Percentiles rank a stretch among this genome's conserved stretches.
Evolutionary conservation across 2,329 filamentous ascomycete species (phyloP).

Genomic region (Diaporthe sp.): DNA sequence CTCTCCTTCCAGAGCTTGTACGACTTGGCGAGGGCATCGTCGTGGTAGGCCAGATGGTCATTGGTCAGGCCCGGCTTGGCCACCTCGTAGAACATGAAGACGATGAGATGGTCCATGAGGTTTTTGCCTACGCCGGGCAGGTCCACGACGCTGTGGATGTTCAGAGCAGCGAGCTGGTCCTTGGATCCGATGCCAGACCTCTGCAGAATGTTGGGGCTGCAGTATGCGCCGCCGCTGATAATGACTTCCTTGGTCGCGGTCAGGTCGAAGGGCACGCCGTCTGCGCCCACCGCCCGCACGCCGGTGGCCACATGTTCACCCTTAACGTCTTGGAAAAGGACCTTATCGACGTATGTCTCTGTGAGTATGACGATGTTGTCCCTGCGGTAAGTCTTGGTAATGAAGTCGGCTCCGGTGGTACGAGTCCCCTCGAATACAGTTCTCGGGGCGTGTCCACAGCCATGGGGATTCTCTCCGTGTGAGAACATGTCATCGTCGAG

Average conservation of each 20-base stretch:
- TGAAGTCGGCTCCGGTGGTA: neutral
- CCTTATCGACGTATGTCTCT: conserved; percentile 15
- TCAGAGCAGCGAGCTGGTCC: conserved; percentile 41
- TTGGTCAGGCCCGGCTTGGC: conserved; percentile 8
- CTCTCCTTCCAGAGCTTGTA: conserved; percentile 20
- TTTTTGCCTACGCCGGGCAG: conserved; percentile 47
- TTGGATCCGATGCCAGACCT: conserved; percentile 50
- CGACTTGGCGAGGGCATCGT: conserved; percentile 1
- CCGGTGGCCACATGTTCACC: neutral
- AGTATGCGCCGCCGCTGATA: conserved; percentile 48
- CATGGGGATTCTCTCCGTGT: conserved; percentile 19
- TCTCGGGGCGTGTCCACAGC: conserved; percentile 1
- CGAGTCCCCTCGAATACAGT: neutral
- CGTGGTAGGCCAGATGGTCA: conserved; percentile 14
- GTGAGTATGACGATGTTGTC: conserved; percentile 5
- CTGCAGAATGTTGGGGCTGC: conserved; percentile 51
- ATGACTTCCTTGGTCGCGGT: conserved; percentile 48
- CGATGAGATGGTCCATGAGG: conserved; percentile 48
- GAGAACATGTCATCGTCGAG: conserved; percentile 30
- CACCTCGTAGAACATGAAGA: conserved; percentile 28
- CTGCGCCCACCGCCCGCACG: neutral
- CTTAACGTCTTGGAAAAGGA: neutral
- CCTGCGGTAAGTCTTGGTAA: neutral
- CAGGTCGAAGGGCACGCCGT: neutral
- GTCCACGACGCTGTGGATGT: conserved; percentile 46